Conservation (phyloP, 306 rosid species). For the Begonia fuchsioides region DNA sequence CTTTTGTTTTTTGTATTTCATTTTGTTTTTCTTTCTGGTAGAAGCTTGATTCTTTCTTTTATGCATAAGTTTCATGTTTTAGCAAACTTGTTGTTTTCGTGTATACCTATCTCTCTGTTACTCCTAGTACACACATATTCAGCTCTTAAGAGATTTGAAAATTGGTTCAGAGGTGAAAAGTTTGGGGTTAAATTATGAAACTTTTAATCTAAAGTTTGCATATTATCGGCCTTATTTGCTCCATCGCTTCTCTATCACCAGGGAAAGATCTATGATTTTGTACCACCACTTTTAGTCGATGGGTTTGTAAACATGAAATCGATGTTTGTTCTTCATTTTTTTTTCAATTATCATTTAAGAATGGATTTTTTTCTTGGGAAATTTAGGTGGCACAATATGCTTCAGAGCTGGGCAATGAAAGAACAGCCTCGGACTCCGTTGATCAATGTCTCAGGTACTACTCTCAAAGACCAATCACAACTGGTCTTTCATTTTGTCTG, state of each 20-base stretch:
- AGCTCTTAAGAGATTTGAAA: conserved; percentile 11
- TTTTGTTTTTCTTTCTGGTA: conserved; percentile 2
- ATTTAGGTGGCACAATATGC: conserved; percentile 81
- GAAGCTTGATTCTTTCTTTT: too few species aligned
- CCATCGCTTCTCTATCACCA: too few species aligned
- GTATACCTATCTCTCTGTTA: not conserved
- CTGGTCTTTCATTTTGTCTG: not conserved
- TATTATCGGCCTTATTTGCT: too few species aligned
- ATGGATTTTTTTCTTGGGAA: conserved; percentile 12
- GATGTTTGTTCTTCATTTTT: too few species aligned
- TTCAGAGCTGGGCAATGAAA: conserved; percentile 62
- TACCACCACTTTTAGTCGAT: too few species aligned
- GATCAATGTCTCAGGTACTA: conserved; percentile 74
- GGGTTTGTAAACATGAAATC: too few species aligned
- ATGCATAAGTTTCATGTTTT: not conserved
- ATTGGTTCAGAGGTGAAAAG: not conserved
- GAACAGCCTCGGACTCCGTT: conserved; percentile 40
- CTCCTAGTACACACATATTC: not conserved
- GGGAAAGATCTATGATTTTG: too few species aligned
- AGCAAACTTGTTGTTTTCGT: not conserved
- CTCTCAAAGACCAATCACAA: not conserved
- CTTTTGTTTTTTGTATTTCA: conserved; percentile 4
- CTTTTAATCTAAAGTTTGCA: too few species aligned
- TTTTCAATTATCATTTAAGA: too few species aligned
- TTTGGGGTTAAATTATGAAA: too few species aligned